phyloP scores from a whole-genome alignment of 2,329 filamentous ascomycete genomes.

The Sporothrix pseudoabietina region DNA sequence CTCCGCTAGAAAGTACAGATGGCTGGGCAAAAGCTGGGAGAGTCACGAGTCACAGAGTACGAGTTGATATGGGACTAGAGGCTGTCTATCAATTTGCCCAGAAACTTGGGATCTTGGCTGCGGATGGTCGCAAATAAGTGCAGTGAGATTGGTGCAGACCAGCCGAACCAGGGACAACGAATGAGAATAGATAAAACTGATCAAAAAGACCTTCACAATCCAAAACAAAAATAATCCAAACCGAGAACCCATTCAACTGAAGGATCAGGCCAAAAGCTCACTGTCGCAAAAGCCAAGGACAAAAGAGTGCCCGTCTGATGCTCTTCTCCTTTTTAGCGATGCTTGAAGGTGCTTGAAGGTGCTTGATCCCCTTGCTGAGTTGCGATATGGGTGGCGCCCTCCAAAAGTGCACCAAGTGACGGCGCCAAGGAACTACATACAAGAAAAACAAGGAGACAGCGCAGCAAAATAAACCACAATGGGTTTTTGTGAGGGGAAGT shows the following conservation, averaged over 20 bases:
- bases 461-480: not conserved
- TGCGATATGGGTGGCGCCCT: not conserved
- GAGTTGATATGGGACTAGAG: no score
- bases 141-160: conserved; percentile 8
- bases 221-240: no score
- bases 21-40: not conserved
- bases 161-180: not conserved
- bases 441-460: not conserved
- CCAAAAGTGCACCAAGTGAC: not conserved
- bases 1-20: conserved; percentile 5
- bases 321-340: not conserved
- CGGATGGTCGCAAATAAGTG: not conserved
- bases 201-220: no score
- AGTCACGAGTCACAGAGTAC: no score
- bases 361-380: not conserved
- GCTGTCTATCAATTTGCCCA: not conserved
- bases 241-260: no score
- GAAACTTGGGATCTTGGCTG: not conserved
- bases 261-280: not conserved
- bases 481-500: not conserved
- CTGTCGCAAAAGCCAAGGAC: not conserved
- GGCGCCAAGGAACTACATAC: not conserved
- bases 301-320: not conserved
- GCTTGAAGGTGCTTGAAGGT: not conserved
- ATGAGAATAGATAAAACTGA: not conserved